Evolutionary conservation across 2,329 filamentous ascomycete genomes (phyloP).

Genomic region (Monosporascus cannonballus): DNA sequence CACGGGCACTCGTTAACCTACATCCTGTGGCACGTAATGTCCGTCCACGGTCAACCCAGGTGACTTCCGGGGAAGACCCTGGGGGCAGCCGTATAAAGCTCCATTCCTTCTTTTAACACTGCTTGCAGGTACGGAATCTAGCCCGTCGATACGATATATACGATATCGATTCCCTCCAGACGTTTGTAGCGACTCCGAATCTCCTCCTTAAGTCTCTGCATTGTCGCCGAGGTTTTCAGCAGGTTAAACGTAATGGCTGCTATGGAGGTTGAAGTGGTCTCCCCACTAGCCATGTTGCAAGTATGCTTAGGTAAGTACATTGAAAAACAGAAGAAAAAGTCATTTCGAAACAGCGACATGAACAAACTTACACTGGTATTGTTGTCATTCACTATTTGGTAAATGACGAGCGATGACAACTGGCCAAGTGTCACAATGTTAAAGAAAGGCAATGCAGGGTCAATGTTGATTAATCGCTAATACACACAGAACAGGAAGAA

Average conservation of each 20-base stretch:
- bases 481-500: too few relatives aligned
- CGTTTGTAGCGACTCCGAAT: constrained; percentile 19
- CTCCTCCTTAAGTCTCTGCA: constrained; percentile 17
- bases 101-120: constrained; percentile 21
- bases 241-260: constrained; percentile 26
- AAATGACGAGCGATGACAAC: too few relatives aligned
- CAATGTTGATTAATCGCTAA: too few relatives aligned
- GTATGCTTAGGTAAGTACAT: not conserved
- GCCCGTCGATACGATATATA: constrained; percentile 8
- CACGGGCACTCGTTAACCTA: constrained; percentile 4
- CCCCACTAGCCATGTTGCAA: constrained; percentile 35
- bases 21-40: constrained; percentile 20
- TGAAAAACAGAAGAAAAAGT: not conserved
- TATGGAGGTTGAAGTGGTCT: constrained; percentile 40
- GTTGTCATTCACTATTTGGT: too few relatives aligned
- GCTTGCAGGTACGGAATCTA: constrained; percentile 26
- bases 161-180: constrained; percentile 21
- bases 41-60: constrained; percentile 20
- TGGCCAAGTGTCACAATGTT: too few relatives aligned
- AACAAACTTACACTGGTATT: constrained; percentile 3
- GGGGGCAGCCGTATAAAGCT: constrained; percentile 5
- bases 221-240: constrained; percentile 16
- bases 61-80: constrained; percentile 7
- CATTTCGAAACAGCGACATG: too few relatives aligned
- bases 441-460: too few relatives aligned